Base-by-base conservation (phyloP, 129 eudicot genomes). In the Flaveria bidentis region DNA sequence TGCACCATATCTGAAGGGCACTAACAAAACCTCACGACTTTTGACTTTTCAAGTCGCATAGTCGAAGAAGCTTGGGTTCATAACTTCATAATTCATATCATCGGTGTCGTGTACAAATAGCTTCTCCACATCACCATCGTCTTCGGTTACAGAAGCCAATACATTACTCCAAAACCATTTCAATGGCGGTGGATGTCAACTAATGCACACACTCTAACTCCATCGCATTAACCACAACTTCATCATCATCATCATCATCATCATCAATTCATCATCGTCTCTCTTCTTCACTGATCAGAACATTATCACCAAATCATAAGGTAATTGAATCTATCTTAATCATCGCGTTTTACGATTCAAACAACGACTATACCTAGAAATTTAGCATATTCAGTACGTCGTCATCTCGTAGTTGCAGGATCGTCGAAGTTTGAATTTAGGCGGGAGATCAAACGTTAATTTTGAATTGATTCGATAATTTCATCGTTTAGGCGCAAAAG, bases 151-250 rank as follows among this genome's bases (percentile, higher is more conserved):
- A 71, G 77, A 78, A 56, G 39, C 42, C 67, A 20, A 73, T 25
- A 30, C 63, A 33, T 33, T 33, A 45, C 49, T 45, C 50, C 41
- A 30, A 67, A 67, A 67, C 47, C 62, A 71, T 56, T 49, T 51
- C 80, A 45, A 73, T 80, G 84, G 80, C 76, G 84, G 65, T 74
- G 30, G 71, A 80, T 56, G 64, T 74, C 76, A 67, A 68, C n/a
- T 80, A 74, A 30, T 26, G 3, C 69, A 46, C 44, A 49, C 22
- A 71, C 51, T 17, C 13, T 55, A 60, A 60, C 73, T 79, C 83
- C 73, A 72, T 56, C 39, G 22, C 47, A 44, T 2, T 1, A 17
- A 14, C 18, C 74, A 20, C 46, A 44, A 9, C 61, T 46, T 80
- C 76, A 45, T 74, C 75, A 11, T 75, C 78, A 33, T 33, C 39